phyloP scores from a whole-genome alignment of 2,329 filamentous ascomycete genomes.

The Pseudogymnoascus destructans region DNA sequence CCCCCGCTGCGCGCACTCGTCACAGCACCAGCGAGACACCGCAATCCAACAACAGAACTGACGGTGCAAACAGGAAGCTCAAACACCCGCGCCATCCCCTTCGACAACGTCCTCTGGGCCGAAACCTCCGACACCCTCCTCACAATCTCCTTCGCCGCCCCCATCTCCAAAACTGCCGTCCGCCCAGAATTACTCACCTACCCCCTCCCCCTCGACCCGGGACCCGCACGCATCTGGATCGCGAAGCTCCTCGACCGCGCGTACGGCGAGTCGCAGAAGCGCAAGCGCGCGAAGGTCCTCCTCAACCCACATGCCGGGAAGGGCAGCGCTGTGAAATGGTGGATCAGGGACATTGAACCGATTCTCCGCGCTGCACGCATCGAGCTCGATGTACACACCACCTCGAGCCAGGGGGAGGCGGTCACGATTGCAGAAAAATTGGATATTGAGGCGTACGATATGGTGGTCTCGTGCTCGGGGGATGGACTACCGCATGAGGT shows the following conservation, averaged over 20 bases:
- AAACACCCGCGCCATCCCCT: conserved; percentile 45
- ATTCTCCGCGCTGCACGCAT: conserved; percentile 74
- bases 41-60: conserved; percentile 13
- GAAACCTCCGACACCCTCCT: conserved; percentile 48
- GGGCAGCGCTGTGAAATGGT: conserved; percentile 60
- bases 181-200: conserved; percentile 50
- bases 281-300: conserved; percentile 72
- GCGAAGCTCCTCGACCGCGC: conserved; percentile 51
- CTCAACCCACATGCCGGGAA: conserved; percentile 87
- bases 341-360: conserved; percentile 62
- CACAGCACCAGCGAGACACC: conserved; percentile 11
- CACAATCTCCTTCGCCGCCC: conserved; percentile 59
- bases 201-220: conserved; percentile 32
- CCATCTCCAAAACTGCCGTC: conserved; percentile 44
- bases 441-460: conserved; percentile 70
- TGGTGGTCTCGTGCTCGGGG: conserved; percentile 78
- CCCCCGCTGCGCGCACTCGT: conserved; percentile 9
- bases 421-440: conserved; percentile 61
- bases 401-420: conserved; percentile 63
- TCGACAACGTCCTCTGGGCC: conserved; percentile 78
- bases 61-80: conserved; percentile 19
- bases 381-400: conserved; percentile 58
- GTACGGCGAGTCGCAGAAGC: conserved; percentile 55
- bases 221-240: conserved; percentile 44
- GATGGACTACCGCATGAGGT: conserved; percentile 88